A percentile compares a stretch with the other conserved stretches of the same genome.
Conservation (phyloP, 441 rosid species). For the Euphorbia corollata region DNA sequence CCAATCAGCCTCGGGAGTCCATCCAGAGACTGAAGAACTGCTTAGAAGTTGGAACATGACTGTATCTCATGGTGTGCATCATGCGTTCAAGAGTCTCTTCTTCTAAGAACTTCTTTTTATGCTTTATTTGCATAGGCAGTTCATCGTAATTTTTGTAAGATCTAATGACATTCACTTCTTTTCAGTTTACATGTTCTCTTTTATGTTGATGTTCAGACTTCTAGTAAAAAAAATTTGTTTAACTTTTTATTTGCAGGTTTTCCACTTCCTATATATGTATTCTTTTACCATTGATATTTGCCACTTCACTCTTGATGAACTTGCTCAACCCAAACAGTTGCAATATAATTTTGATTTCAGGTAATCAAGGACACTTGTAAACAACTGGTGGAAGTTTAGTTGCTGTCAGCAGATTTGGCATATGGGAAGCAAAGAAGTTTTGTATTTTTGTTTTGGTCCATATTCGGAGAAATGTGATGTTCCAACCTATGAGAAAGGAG, state of each 20-base stretch:
- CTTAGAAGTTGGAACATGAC: constrained; percentile 45
- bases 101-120: not conserved
- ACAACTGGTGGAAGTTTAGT: too few species aligned
- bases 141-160: not conserved
- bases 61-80: constrained; percentile 6
- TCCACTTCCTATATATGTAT: constrained; percentile 83
- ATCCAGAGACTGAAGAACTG: constrained; percentile 66
- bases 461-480: too few species aligned
- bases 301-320: constrained; percentile 79
- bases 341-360: too few species aligned
- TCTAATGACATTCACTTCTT: not conserved
- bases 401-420: too few species aligned
- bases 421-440: too few species aligned
- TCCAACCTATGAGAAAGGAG: too few species aligned
- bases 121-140: not conserved
- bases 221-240: constrained; percentile 25
- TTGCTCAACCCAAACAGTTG: constrained; percentile 48
- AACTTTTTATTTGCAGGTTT: constrained; percentile 51
- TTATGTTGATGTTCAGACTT: not conserved
- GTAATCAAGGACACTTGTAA: too few species aligned
- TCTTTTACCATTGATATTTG: constrained; percentile 48
- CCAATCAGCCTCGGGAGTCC: constrained; percentile 76
- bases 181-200: not conserved
- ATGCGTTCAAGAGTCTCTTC: constrained; percentile 9
- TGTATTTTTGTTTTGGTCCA: too few species aligned